Base-by-base conservation (phyloP, 225 moss, liverwort and hornwort species). In the Asterella californica region DNA sequence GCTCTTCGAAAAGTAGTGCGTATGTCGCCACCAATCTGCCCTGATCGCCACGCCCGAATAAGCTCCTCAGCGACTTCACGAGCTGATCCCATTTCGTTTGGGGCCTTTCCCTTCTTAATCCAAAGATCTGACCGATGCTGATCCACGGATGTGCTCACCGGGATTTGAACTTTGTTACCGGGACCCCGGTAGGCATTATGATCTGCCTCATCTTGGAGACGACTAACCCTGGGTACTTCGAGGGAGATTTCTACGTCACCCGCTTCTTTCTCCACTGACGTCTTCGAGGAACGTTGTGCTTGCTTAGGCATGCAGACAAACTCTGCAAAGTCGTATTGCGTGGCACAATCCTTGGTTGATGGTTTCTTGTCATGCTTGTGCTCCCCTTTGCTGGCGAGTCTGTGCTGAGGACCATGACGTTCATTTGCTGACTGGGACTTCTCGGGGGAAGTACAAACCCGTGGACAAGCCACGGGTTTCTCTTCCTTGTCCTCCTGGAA, bases 41-140 rank as follows among this genome's bases (percentile, higher is more conserved):
- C 83, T 45, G 83, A 77, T 49, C 83, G 45, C 88, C 88, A 88
- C 64, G 85, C 88, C n/a, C 78, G 71, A 74, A 88, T 88, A 29
- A 88, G 77, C 79, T 84, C 76, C 55, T 83, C 88, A 48, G 88
- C 88, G 65, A 82, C 83, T 79, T 83, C 83, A 80, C 82, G 88
- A 82, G 86, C 86, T 52, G 88, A 84, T 30, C 46, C 34, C 1
- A 50, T 22, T 61, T 79, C 79, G 42, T 15, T 42, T 53, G 52
- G 42, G 45, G 12, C 75, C 22, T 75, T 75, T 29, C 15, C 21
- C 27, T 55, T 50, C 9, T 34, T 48, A 66, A 11, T 27, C 49
- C 10, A 27, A 30, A n/a, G 24, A 50, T 49, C 32, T 46, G 38
- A 59, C 75, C 24, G 15, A 30, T 38, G 63, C n/a, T 50, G 18